Evolutionary conservation across 2,329 filamentous ascomycete genomes (phyloP).

Genomic region (Aotearoamyces nothofagi): DNA sequence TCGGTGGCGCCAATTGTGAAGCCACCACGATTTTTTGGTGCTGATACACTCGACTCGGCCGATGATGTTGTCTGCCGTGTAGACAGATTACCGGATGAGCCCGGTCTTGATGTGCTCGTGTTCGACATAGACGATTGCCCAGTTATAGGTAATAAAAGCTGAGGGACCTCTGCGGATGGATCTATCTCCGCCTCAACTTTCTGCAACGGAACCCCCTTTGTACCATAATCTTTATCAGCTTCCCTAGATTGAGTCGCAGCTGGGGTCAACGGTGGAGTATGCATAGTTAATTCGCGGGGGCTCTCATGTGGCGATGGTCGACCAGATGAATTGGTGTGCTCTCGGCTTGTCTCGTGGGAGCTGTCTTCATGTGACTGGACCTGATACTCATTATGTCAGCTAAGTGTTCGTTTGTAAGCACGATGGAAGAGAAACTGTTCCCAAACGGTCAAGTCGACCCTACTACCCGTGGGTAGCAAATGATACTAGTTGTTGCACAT

Average conservation of each 20-base stretch:
- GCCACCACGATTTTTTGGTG: constrained; percentile 11
- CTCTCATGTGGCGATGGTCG: constrained; percentile 52
- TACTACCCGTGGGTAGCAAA: too few species aligned
- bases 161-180: constrained; percentile 47
- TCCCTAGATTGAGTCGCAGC: constrained; percentile 55
- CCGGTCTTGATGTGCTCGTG: constrained; percentile 16
- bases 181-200: constrained; percentile 22
- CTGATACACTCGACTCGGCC: constrained; percentile 7
- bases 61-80: constrained; percentile 12
- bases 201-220: constrained; percentile 19
- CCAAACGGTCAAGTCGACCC: too few species aligned
- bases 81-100: constrained; percentile 17
- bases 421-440: too few species aligned
- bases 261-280: constrained; percentile 82
- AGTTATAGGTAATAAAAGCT: constrained; percentile 45
- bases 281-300: constrained; percentile 54
- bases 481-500: too few species aligned
- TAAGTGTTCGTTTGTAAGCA: too few species aligned
- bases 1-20: constrained; percentile 23
- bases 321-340: constrained; percentile 46
- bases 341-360: constrained; percentile 43
- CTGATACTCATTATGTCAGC: too few species aligned
- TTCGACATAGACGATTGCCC: constrained; percentile 23
- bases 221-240: constrained; percentile 17
- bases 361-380: constrained; percentile 45